Evolutionary conservation across 495 filamentous ascomycete genomes (phyloP).

Genomic region (Penicillium psychrofluorescens): DNA sequence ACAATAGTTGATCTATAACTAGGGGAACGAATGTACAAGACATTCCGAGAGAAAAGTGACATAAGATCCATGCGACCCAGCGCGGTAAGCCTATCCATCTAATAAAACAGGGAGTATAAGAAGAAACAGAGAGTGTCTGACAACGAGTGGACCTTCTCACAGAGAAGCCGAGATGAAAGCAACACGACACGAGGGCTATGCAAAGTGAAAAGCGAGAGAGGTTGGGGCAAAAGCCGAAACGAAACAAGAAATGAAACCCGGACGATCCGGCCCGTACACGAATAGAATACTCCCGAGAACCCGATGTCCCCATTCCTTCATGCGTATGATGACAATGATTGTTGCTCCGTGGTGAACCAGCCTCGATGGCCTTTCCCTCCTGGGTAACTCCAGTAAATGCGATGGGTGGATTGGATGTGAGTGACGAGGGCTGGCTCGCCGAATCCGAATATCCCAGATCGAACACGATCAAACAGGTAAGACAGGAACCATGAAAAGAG

Average conservation of each 20-base stretch:
- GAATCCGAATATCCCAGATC: constrained; percentile 8
- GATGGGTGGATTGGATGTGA: constrained; percentile 3
- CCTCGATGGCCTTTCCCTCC: constrained; percentile 13
- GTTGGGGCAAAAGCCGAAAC: neutral
- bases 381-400: constrained; percentile 24
- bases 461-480: neutral
- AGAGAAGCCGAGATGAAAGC: neutral
- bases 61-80: constrained; percentile 10
- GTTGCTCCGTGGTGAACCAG: constrained; percentile 19
- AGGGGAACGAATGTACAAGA: neutral
- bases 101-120: constrained; percentile 6
- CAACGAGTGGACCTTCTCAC: neutral
- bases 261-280: constrained; percentile 1
- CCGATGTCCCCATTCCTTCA: neutral
- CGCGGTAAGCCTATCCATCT: constrained; percentile 7
- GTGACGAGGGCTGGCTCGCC: constrained; percentile 4
- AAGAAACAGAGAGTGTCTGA: neutral
- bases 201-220: neutral
- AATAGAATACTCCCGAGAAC: constrained; percentile 7
- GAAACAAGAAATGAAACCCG: neutral
- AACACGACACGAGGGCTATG: constrained; percentile 1
- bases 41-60: neutral
- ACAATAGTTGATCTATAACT: too few relatives aligned
- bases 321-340: constrained; percentile 3
- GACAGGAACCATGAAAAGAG: neutral